Evolutionary conservation across 352 stramenopile species (phyloP).

Genomic region (Phytophthora lateralis): DNA sequence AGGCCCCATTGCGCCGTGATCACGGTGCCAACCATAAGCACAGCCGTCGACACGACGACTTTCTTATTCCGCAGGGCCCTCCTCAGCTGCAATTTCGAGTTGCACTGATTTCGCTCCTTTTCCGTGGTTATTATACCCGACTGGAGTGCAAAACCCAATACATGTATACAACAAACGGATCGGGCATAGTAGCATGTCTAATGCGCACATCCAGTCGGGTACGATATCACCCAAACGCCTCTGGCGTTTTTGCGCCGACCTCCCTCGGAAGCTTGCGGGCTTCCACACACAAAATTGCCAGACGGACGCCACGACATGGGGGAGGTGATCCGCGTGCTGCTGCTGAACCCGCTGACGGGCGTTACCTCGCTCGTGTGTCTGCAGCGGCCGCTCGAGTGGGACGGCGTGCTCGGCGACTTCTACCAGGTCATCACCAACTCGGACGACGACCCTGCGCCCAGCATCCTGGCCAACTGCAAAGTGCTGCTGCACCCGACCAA

Average conservation of each 20-base stretch:
- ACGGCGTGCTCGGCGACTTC: constrained; percentile 76
- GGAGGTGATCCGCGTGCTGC: constrained; percentile 82
- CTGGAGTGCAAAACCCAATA: too few relatives aligned
- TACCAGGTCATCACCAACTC: constrained; percentile 85
- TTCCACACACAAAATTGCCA: constrained; percentile 21
- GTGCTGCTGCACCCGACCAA: constrained; percentile 83
- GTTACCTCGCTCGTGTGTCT: constrained; percentile 82
- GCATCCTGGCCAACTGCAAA: constrained; percentile 68
- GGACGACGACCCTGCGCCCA: constrained; percentile 70
- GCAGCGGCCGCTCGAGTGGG: constrained; percentile 79
- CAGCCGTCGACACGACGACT: not conserved
- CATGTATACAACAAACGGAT: too few relatives aligned
- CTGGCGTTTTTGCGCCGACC: constrained; percentile 27
- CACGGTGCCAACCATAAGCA: too few relatives aligned
- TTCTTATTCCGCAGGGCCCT: not conserved
- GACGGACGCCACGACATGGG: constrained; percentile 44
- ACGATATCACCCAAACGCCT: too few relatives aligned
- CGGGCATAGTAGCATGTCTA: too few relatives aligned
- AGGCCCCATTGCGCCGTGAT: too few relatives aligned
- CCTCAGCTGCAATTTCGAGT: not conserved
- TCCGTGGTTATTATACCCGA: too few relatives aligned
- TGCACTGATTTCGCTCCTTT: not conserved
- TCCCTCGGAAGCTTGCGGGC: not conserved
- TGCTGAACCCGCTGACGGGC: constrained; percentile 73
- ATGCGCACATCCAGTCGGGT: too few relatives aligned